Evolutionary conservation across 352 stramenopile genomes (phyloP).

Genomic region (Saprolegnia parasitica): DNA sequence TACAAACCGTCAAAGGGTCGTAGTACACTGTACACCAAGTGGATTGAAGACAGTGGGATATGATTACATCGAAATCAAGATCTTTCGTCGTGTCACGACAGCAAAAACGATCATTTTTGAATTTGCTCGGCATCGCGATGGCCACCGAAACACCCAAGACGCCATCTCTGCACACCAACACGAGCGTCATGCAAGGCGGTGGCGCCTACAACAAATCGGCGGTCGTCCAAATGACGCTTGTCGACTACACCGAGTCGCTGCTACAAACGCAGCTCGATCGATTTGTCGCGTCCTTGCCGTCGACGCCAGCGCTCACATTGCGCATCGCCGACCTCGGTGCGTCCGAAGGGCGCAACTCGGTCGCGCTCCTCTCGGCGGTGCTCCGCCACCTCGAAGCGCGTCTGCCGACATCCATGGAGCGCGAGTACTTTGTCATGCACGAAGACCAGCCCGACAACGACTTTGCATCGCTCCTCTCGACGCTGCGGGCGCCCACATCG

Average conservation of each 20-base stretch:
- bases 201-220: conserved; percentile 16
- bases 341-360: conserved; percentile 5
- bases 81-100: neutral
- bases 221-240: neutral
- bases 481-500: neutral
- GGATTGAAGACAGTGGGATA: too few relatives aligned
- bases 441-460: conserved; percentile 5
- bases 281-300: neutral
- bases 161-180: too few relatives aligned
- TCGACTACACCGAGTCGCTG: conserved; percentile 2
- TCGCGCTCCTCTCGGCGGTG: neutral
- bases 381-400: neutral
- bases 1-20: too few relatives aligned
- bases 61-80: neutral
- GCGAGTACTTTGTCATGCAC: neutral
- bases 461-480: neutral
- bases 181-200: conserved; percentile 20
- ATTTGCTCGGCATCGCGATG: neutral
- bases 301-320: neutral
- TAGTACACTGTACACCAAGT: too few relatives aligned
- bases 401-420: neutral
- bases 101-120: conserved; percentile 2
- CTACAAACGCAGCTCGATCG: neutral
- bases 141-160: too few relatives aligned
- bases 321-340: conserved; percentile 12